phyloP scores from a whole-genome alignment of 306 rosid species.

The Mimosa pudica region DNA sequence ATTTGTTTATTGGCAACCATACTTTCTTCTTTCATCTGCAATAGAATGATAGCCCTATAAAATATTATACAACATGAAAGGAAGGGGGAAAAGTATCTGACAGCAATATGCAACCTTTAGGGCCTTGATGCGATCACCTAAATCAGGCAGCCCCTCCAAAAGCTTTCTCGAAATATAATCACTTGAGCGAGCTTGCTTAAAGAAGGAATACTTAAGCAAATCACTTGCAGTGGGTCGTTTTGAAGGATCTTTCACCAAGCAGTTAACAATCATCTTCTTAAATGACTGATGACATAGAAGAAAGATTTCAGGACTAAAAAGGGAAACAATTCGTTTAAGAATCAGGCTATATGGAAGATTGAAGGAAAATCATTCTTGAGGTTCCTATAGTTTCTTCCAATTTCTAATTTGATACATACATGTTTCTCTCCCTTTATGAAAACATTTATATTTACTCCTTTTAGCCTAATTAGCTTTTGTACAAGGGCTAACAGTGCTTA shows the following conservation, averaged over 20 bases:
- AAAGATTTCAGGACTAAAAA: conserved; percentile 20
- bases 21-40: conserved; percentile 88
- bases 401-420: too few species aligned
- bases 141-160: conserved; percentile 84
- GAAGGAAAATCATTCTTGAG: not conserved
- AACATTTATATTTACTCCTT: too few species aligned
- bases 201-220: conserved; percentile 79
- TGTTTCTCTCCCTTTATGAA: too few species aligned
- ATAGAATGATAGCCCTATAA: conserved; percentile 9
- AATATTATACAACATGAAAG: conserved; percentile 14
- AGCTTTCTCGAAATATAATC: conserved; percentile 69
- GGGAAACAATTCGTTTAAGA: not conserved
- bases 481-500: too few species aligned
- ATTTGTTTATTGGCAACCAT: conserved; percentile 90
- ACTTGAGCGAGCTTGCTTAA: conserved; percentile 85
- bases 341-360: conserved; percentile 6
- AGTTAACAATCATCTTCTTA: conserved; percentile 88
- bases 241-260: conserved; percentile 92
- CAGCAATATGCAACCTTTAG: conserved; percentile 66
- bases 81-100: conserved; percentile 11
- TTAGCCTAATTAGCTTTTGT: too few species aligned
- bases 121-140: conserved; percentile 87
- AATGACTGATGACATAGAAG: conserved; percentile 59
- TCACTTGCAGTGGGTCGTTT: conserved; percentile 82
- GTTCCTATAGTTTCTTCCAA: too few species aligned